Percentiles rank a stretch among this genome's conserved stretches.
These are phyloP conservation scores for Aspergillus awamori DNA, from an alignment of 2,329 filamentous ascomycete species.

Conservation along the genomic window DNA sequence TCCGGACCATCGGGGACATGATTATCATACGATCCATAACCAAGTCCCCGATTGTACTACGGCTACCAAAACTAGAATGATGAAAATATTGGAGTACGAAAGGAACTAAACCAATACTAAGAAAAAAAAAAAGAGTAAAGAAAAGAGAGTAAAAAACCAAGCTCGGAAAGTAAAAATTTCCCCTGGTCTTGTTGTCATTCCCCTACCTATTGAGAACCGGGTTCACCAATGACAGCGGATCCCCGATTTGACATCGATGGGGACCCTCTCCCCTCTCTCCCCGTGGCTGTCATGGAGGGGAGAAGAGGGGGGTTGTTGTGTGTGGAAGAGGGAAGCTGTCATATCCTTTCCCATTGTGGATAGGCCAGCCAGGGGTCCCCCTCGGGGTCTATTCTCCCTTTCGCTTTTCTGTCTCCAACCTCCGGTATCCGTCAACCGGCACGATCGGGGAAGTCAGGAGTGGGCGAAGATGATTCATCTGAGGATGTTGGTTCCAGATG, in stretches of 20 bases:
- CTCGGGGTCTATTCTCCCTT: background rate
- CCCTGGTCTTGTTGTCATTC: background rate
- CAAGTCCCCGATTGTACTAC: background rate
- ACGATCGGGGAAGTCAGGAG: background rate
- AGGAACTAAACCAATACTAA: background rate
- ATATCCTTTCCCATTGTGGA: conserved; percentile 10
- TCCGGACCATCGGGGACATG: conserved; percentile 1
- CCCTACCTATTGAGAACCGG: background rate
- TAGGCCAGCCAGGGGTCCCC: conserved; percentile 2
- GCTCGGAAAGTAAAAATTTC: background rate
- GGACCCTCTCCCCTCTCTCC: background rate
- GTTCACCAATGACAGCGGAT: background rate
- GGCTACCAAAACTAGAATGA: too few relatives aligned
- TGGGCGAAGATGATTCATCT: background rate
- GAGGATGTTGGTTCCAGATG: background rate
- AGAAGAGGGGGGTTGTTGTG: too few relatives aligned
- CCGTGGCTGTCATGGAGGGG: conserved; percentile 7
- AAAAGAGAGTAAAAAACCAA: background rate
- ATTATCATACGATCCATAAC: conserved; percentile 4
- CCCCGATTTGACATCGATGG: background rate
- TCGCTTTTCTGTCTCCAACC: background rate
- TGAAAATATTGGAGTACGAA: too few relatives aligned
- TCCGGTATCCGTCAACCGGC: background rate
- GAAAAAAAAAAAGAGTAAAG: background rate
- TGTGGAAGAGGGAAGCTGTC: background rate